phyloP scores from a whole-genome alignment of 305 asterid species.

The Fraxinus dipetala region DNA sequence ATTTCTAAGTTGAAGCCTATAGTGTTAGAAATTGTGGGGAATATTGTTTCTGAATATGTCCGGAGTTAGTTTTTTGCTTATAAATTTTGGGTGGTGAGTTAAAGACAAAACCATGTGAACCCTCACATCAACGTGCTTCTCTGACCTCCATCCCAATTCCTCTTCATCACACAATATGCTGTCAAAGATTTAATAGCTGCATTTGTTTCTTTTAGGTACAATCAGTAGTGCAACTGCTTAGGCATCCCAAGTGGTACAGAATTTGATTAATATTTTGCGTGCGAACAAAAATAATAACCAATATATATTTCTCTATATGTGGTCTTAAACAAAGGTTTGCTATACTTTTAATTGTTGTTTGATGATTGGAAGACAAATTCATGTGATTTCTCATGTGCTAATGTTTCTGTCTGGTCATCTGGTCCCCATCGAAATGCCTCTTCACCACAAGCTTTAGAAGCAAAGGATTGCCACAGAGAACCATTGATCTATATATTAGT shows the following conservation, averaged over 20 bases:
- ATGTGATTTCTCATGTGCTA: constrained; percentile 23
- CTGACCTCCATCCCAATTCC: background rate
- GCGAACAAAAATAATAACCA: background rate
- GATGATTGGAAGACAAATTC: constrained; percentile 20
- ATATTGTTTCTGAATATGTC: background rate
- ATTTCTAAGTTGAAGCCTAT: background rate
- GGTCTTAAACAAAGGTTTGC: background rate
- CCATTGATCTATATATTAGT: constrained; percentile 4
- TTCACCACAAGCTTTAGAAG: background rate
- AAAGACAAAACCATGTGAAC: constrained; percentile 13
- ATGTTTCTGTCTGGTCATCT: constrained; percentile 13
- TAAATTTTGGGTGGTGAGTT: background rate
- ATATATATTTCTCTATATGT: background rate
- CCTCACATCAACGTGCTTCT: background rate
- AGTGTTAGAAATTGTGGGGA: background rate
- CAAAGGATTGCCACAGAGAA: background rate
- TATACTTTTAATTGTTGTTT: background rate
- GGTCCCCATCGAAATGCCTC: background rate
- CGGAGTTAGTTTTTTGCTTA: constrained; percentile 5
- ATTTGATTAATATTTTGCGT: background rate
- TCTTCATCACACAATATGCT: background rate
- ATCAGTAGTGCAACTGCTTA: background rate
- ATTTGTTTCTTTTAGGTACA: background rate
- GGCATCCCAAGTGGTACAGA: background rate
- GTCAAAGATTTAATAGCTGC: background rate